Evolutionary conservation across 768 basidiomycete species (phyloP), one percentile per base, ranked within the genome.

Genomic region (Gymnopilus dilepis): DNA sequence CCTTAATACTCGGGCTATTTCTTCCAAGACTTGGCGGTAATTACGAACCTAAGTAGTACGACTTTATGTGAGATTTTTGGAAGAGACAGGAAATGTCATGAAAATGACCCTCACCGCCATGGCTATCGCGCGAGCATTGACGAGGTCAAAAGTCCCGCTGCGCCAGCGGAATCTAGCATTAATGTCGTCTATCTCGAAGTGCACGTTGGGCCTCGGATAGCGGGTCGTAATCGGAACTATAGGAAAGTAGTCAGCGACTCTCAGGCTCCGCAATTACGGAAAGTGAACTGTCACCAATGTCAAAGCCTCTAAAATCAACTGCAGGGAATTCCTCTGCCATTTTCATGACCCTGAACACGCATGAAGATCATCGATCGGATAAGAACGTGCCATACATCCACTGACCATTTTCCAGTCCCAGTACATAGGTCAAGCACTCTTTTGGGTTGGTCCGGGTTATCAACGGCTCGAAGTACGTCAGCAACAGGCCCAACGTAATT

Each of bases 401-500:
- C 83, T 57, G 63, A 90, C 92, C 92, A 94, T 74, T 70, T 75
- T 5, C 92, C 92, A 17, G 82, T 89, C 17, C 92, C 92, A 6
- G 87, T 90, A 64, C 92, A 87, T n/a, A 92, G 68, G 73, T 94
- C 92, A 50, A 94, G 78, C 43, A 81, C 89, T 61, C 81, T 80
- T 72, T 77, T 83, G 51, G 76, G 78, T 58, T 78, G 78, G 42
- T 72, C 76, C 5, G 52, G 48, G 6, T 34, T 21, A 15, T 73
- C 69, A 41, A n/a, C n/a, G n/a, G 12, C 15, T 50, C 74, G 77
- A 50, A 93, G 77, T 30, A 84, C 74, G 60, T 86, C 78, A 31
- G 67, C 64, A 24, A 92, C 84, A 38, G 90, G 89, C 5, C 85
- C 87, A 53, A 87, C 74, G 69, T 82, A 88, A 70, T 86, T 80